Evolutionary conservation across 768 basidiomycete genomes (phyloP).

Genomic region (Termitomyces sp.): DNA sequence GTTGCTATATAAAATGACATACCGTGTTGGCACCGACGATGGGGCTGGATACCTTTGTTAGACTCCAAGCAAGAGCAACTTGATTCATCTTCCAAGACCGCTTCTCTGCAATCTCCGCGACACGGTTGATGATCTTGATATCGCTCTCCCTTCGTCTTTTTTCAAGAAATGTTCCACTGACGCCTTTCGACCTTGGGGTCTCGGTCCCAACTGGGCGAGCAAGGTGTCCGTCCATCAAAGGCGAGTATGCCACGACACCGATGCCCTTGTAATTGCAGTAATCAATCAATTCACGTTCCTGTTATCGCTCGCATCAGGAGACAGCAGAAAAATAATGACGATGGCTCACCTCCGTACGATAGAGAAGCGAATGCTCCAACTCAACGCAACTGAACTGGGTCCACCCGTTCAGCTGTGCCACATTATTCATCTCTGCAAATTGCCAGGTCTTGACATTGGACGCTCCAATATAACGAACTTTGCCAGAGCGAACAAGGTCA

Average conservation of each 20-base stretch:
- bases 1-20: not conserved
- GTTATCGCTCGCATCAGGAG: not conserved
- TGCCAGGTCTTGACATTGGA: conserved; percentile 42
- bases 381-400: conserved; percentile 54
- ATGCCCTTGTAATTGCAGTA: conserved; percentile 45
- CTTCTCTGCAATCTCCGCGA: conserved; percentile 37
- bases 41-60: conserved; percentile 29
- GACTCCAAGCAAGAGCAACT: conserved; percentile 38
- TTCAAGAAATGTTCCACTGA: conserved; percentile 14
- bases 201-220: conserved; percentile 27
- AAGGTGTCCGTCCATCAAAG: conserved; percentile 33
- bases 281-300: conserved; percentile 41
- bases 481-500: conserved; percentile 33
- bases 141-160: conserved; percentile 19
- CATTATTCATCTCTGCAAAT: conserved; percentile 37
- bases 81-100: conserved; percentile 37
- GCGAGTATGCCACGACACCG: conserved; percentile 45
- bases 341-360: conserved; percentile 38
- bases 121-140: conserved; percentile 28
- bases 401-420: conserved; percentile 38
- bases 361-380: conserved; percentile 46
- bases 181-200: conserved; percentile 12
- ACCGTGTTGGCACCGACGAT: conserved; percentile 21
- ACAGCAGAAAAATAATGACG: too few species aligned
- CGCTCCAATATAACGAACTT: conserved; percentile 46